A percentile compares a stretch with the other conserved stretches of the same genome.
Evolutionary conservation across 2,329 filamentous ascomycete species (phyloP).

Genomic region (Aspergillus melleus): DNA sequence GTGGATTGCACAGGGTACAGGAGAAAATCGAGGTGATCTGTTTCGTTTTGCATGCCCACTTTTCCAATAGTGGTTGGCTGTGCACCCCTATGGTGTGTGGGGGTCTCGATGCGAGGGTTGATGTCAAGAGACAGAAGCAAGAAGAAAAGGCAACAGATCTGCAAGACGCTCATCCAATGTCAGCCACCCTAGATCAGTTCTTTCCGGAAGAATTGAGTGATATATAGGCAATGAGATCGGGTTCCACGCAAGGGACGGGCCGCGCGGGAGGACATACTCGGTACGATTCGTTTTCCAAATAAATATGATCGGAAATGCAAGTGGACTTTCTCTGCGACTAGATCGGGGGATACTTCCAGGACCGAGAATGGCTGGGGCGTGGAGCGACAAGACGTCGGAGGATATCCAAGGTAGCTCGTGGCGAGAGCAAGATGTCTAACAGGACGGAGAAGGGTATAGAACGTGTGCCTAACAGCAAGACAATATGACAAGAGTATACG

Average conservation of each 20-base stretch:
- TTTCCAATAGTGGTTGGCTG: conserved; percentile 6
- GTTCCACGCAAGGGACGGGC: conserved; percentile 14
- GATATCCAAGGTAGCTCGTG: background rate
- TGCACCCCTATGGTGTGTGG: conserved; percentile 3
- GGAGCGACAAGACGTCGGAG: background rate
- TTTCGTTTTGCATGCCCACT: conserved; percentile 22
- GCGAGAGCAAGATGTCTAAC: background rate
- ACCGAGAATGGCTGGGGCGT: background rate
- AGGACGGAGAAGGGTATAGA: background rate
- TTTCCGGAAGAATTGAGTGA: background rate
- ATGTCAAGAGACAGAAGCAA: background rate
- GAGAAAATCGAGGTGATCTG: conserved; percentile 20
- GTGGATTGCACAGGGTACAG: conserved; percentile 17
- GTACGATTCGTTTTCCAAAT: background rate
- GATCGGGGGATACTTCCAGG: background rate
- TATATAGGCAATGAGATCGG: conserved; percentile 1
- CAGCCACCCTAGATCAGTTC: conserved; percentile 10
- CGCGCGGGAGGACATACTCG: conserved; percentile 15
- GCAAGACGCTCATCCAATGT: conserved; percentile 9
- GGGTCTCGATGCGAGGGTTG: conserved; percentile 7
- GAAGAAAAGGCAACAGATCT: conserved; percentile 9
- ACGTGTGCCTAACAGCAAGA: background rate
- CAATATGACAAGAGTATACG: background rate
- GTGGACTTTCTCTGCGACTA: background rate
- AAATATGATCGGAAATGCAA: background rate